Conservation (phyloP, 2,329 filamentous ascomycete genomes). For the Penicillium sp. region DNA sequence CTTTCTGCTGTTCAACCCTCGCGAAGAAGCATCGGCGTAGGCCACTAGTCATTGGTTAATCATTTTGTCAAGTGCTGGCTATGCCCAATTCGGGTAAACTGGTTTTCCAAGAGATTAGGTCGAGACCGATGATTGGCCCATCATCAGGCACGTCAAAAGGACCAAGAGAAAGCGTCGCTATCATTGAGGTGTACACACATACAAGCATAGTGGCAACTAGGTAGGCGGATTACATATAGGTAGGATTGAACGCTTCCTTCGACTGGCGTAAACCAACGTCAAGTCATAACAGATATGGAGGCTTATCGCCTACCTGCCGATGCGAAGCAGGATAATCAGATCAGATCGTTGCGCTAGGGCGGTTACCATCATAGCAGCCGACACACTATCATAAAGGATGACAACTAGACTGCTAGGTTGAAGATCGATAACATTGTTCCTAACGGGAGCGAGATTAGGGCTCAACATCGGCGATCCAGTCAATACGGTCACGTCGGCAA, state of each 20-base stretch:
- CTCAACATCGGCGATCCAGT: conserved; percentile 13
- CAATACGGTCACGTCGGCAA: conserved; percentile 19
- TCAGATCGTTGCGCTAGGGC: neutral
- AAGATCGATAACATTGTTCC: conserved; percentile 1
- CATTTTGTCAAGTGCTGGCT: too few species aligned
- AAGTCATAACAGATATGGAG: conserved; percentile 10
- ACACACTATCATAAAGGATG: neutral
- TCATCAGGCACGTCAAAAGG: conserved; percentile 8
- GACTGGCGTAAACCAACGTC: neutral
- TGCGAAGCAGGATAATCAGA: neutral
- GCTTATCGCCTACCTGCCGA: neutral
- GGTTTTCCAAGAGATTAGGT: neutral
- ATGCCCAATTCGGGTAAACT: too few species aligned
- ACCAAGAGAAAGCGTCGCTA: conserved; percentile 49
- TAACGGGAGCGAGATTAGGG: conserved; percentile 8
- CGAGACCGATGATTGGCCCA: conserved; percentile 14
- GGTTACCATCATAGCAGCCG: neutral
- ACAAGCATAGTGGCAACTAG: too few species aligned
- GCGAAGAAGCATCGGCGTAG: neutral
- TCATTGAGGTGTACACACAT: conserved; percentile 50
- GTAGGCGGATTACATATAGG: too few species aligned
- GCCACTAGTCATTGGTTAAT: neutral
- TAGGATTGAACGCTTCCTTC: too few species aligned
- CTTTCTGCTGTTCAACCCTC: neutral
- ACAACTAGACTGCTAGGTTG: neutral